Evolutionary conservation across 108 stramenopile species (phyloP).

Genomic region (Epithemia pelagica): DNA sequence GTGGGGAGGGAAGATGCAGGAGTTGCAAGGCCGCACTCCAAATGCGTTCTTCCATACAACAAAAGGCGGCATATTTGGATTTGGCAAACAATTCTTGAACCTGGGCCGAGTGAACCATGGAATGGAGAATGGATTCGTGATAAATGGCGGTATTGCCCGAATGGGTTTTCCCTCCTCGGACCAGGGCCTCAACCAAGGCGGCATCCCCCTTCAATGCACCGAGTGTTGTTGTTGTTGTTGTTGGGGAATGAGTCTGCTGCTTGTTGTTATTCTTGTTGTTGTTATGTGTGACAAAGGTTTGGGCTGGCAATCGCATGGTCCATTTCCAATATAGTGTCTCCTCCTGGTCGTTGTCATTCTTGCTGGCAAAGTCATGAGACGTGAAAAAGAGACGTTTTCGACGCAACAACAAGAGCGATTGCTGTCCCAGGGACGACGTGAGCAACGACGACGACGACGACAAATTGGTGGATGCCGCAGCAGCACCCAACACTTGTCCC

Average conservation of each 20-base stretch:
- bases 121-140: constrained; percentile 11
- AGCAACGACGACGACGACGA: too few species aligned
- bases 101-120: constrained; percentile 13
- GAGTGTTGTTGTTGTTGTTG: background rate
- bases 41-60: constrained; percentile 36
- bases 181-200: constrained; percentile 2
- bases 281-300: too few species aligned
- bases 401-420: constrained; percentile 6
- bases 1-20: constrained; percentile 3
- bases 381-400: constrained; percentile 25
- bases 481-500: background rate
- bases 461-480: too few species aligned
- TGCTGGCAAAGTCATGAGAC: too few species aligned
- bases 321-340: too few species aligned
- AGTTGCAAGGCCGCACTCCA: constrained; percentile 36
- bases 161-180: constrained; percentile 18
- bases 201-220: background rate
- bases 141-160: constrained; percentile 39
- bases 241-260: background rate
- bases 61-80: constrained; percentile 39
- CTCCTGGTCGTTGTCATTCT: too few species aligned
- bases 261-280: too few species aligned
- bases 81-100: constrained; percentile 27
- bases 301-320: too few species aligned
- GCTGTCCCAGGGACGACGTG: background rate